Percentiles rank a stretch among this genome's conserved stretches.
These are phyloP conservation scores for Microcos paniculata DNA, from an alignment of 345 rosid genomes.

Conservation along the genomic window DNA sequence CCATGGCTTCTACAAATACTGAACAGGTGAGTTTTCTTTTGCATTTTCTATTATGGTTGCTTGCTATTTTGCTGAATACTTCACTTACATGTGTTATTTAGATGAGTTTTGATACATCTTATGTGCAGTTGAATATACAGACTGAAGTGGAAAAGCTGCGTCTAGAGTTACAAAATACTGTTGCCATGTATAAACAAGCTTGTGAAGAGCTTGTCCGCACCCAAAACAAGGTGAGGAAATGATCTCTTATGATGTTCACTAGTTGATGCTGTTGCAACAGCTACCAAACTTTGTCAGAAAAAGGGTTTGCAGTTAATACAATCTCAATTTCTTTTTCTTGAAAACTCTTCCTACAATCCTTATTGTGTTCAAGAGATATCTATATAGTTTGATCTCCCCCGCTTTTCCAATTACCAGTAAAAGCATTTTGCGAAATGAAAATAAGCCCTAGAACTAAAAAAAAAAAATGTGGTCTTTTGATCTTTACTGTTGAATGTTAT, in stretches of 20 bases:
- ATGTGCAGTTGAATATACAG: constrained; percentile 49
- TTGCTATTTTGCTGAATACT: background rate
- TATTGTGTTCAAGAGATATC: background rate
- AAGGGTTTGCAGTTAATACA: background rate
- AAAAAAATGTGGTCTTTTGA: background rate
- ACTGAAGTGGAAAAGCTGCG: constrained; percentile 66
- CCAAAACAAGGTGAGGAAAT: constrained; percentile 59
- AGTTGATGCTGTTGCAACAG: background rate
- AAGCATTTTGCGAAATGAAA: background rate
- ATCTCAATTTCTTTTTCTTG: background rate
- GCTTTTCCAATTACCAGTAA: background rate
- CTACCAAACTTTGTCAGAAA: background rate
- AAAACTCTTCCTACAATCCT: background rate
- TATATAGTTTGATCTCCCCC: background rate
- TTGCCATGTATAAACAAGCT: constrained; percentile 64
- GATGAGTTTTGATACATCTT: constrained; percentile 4
- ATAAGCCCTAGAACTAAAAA: constrained; percentile 1
- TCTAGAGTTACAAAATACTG: constrained; percentile 56
- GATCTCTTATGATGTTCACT: background rate
- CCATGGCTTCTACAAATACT: constrained; percentile 23
- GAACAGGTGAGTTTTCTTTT: constrained; percentile 35
- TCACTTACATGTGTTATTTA: background rate
- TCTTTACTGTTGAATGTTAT: background rate
- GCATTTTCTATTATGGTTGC: background rate
- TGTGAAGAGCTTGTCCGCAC: constrained; percentile 72